These are phyloP conservation scores for Penicillium sp. DNA, from an alignment of 2,329 filamentous ascomycete species.

Conservation along the genomic window DNA sequence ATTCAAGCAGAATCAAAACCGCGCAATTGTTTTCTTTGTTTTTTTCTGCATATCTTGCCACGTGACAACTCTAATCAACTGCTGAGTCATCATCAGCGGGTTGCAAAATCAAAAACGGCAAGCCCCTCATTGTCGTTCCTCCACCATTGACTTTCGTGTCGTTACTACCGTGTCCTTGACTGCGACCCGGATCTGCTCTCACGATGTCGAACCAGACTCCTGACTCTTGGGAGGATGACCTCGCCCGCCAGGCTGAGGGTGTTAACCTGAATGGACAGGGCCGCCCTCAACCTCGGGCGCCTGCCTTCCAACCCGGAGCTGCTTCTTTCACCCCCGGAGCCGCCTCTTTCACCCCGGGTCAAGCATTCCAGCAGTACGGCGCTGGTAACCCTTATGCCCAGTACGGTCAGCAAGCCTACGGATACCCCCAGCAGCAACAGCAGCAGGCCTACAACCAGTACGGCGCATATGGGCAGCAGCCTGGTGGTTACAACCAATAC, in stretches of 20 bases:
- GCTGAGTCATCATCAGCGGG: constrained; percentile 22
- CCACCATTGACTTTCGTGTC: constrained; percentile 23
- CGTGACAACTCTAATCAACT: constrained; percentile 21
- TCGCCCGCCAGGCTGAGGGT: constrained; percentile 74
- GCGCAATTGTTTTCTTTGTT: neutral
- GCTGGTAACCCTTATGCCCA: constrained; percentile 40
- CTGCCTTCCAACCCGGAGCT: constrained; percentile 65
- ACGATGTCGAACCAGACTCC: constrained; percentile 73
- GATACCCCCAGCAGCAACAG: constrained; percentile 40
- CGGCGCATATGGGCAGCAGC: constrained; percentile 43
- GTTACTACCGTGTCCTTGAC: constrained; percentile 22
- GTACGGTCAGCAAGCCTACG: constrained; percentile 32
- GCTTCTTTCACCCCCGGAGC: constrained; percentile 73
- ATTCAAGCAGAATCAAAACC: neutral
- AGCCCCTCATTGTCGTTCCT: constrained; percentile 28
- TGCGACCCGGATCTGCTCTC: constrained; percentile 21
- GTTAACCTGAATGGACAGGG: constrained; percentile 66
- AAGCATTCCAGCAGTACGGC: constrained; percentile 62
- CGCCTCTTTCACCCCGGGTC: constrained; percentile 69
- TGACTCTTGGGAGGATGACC: constrained; percentile 93
- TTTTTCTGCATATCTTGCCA: constrained; percentile 11
- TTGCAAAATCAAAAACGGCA: constrained; percentile 24
- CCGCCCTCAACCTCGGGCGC: constrained; percentile 50
- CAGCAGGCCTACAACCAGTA: constrained; percentile 42
- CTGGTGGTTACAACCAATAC: constrained; percentile 62